These are phyloP conservation scores for Stylosanthes scabra DNA, from an alignment of 331 rosid genomes.

Conservation along the genomic window DNA sequence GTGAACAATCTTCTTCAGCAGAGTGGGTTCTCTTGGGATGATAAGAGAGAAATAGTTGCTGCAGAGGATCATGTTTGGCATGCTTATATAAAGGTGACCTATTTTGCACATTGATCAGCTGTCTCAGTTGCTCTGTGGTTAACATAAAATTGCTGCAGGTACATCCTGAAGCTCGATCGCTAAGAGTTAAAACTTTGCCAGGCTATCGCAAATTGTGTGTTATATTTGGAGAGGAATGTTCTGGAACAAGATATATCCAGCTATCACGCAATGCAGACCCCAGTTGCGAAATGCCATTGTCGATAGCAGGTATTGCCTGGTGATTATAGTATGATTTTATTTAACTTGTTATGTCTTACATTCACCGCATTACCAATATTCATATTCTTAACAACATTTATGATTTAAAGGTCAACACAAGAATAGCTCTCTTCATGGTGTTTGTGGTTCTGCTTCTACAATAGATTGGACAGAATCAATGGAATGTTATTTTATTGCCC, in stretches of 20 bases:
- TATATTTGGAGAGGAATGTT: conserved; percentile 66
- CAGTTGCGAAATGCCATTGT: conserved; percentile 43
- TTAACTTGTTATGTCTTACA: conserved; percentile 27
- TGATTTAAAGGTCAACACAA: conserved; percentile 53
- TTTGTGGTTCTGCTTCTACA: conserved; percentile 36
- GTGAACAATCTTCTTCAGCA: conserved; percentile 64
- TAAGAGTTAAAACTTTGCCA: conserved; percentile 78
- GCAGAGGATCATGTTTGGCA: conserved; percentile 75
- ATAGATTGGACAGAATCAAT: conserved; percentile 63
- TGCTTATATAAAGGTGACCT: conserved; percentile 65
- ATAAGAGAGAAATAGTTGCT: conserved; percentile 69
- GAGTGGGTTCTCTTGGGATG: conserved; percentile 78
- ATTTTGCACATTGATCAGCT: conserved; percentile 12
- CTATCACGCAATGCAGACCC: conserved; percentile 54
- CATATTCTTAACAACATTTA: conserved; percentile 35
- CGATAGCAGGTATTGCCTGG: conserved; percentile 48
- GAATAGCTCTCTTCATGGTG: conserved; percentile 26
- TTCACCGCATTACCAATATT: background rate
- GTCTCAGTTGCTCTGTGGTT: conserved; percentile 33
- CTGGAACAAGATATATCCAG: conserved; percentile 62
- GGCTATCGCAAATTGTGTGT: conserved; percentile 67
- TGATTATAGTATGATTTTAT: conserved; percentile 1
- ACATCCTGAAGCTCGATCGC: conserved; percentile 77
- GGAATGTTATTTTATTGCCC: conserved; percentile 59
- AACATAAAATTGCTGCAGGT: conserved; percentile 53